phyloP scores from a whole-genome alignment of 73 alveolate species.

The Paramecium tetraurelia region DNA sequence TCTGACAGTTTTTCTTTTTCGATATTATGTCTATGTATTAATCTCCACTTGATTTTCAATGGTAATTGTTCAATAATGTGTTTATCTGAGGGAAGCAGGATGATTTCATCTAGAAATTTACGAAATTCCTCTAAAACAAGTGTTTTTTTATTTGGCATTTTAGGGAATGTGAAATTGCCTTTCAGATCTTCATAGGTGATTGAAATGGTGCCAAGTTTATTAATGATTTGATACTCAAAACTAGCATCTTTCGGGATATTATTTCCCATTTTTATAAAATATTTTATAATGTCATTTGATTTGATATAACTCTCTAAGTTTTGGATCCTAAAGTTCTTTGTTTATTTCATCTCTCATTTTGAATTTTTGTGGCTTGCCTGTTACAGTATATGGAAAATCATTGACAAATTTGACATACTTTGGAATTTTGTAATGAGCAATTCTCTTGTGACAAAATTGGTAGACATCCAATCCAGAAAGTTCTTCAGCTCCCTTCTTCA shows the following conservation, averaged over 20 bases:
- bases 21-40: background rate
- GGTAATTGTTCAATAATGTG: slow-evolving; percentile 11
- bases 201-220: background rate
- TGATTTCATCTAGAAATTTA: background rate
- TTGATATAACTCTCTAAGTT: slow-evolving; percentile 11
- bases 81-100: background rate
- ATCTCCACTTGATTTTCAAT: slow-evolving; percentile 9
- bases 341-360: slow-evolving; percentile 68
- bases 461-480: slow-evolving; percentile 58
- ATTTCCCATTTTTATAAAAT: slow-evolving; percentile 8
- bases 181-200: background rate
- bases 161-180: slow-evolving; percentile 2
- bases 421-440: slow-evolving; percentile 80
- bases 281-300: background rate
- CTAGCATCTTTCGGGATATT: background rate
- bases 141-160: slow-evolving; percentile 13
- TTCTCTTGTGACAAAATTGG: slow-evolving; percentile 65
- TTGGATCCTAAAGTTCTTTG: slow-evolving; percentile 37
- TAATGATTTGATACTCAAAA: background rate
- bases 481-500: slow-evolving; percentile 37
- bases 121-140: background rate
- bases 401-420: slow-evolving; percentile 66
- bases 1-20: background rate
- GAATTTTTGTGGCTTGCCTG: slow-evolving; percentile 85
- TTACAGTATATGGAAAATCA: slow-evolving; percentile 76